Evolutionary conservation across 1,284 basidiomycete genomes (phyloP).

Genomic region (Calocybe gambosa): DNA sequence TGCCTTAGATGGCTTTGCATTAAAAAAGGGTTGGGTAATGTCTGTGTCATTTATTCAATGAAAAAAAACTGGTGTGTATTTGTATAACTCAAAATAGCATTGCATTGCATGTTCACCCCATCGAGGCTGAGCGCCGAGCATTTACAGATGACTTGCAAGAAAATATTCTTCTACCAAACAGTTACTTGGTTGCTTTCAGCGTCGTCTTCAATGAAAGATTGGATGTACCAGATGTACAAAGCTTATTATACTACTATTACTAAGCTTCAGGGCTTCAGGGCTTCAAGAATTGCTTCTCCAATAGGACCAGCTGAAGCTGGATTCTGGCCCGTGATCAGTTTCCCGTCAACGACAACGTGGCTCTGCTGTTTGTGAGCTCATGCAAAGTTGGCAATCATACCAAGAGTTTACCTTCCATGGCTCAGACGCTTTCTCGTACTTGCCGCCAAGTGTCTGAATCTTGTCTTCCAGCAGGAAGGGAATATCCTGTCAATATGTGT

Average conservation of each 20-base stretch:
- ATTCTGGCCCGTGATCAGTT: conserved; percentile 64
- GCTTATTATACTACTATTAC: not conserved
- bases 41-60: conserved; percentile 63
- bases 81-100: conserved; percentile 9
- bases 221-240: not conserved
- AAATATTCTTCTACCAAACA: not conserved
- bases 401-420: conserved; percentile 48
- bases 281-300: conserved; percentile 38
- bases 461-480: conserved; percentile 70
- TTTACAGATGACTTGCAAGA: too few relatives aligned
- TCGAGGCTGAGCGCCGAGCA: not conserved
- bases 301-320: conserved; percentile 53
- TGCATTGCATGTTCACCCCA: conserved; percentile 2
- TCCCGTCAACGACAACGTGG: conserved; percentile 38
- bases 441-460: conserved; percentile 57
- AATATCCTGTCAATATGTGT: conserved; percentile 31
- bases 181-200: not conserved
- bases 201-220: not conserved
- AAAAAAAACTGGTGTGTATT: conserved; percentile 20
- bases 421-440: conserved; percentile 50
- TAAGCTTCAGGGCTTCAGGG: not conserved
- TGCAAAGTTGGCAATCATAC: not conserved
- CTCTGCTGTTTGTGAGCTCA: conserved; percentile 19
- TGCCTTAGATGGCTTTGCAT: conserved; percentile 70
- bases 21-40: conserved; percentile 82